Conservation (phyloP, 371 early-diverging fungal genomes). For the Cokeromyces recurvatus region DNA sequence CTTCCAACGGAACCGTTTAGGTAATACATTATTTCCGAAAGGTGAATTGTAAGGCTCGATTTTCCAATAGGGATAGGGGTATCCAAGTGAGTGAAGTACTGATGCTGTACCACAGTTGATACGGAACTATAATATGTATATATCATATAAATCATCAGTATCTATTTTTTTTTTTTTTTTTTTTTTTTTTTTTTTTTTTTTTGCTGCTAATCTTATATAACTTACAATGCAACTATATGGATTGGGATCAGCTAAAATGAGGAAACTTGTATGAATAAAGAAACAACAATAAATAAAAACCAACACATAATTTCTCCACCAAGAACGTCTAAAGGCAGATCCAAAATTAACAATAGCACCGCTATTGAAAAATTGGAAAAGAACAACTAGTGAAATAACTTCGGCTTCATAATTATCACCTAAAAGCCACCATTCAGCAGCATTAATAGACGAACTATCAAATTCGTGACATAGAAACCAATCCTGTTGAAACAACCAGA, state of each 20-base stretch:
- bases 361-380: slow-evolving; percentile 62
- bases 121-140: slow-evolving; percentile 57
- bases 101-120: slow-evolving; percentile 70
- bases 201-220: too few species aligned
- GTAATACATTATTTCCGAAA: slow-evolving; percentile 67
- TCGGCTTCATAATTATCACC: slow-evolving; percentile 76
- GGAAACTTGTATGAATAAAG: slow-evolving; percentile 46
- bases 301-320: slow-evolving; percentile 61
- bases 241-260: slow-evolving; percentile 68
- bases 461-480: slow-evolving; percentile 77
- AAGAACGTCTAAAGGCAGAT: slow-evolving; percentile 53
- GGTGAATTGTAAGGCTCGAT: slow-evolving; percentile 58
- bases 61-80: slow-evolving; percentile 42
- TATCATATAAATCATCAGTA: too few species aligned
- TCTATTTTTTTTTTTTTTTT: too few species aligned
- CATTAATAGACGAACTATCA: slow-evolving; percentile 57
- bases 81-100: slow-evolving; percentile 44
- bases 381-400: slow-evolving; percentile 51
- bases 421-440: slow-evolving; percentile 73
- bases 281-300: slow-evolving; percentile 49
- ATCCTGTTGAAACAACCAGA: slow-evolving; percentile 58
- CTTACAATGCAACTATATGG: slow-evolving; percentile 55
- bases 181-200: too few species aligned
- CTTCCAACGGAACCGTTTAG: slow-evolving; percentile 55
- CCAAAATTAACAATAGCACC: slow-evolving; percentile 71